Percentiles rank a stretch among this genome's conserved stretches.
These are phyloP conservation scores for Aciculosporium take DNA, from an alignment of 2,329 filamentous ascomycete species.

Conservation along the genomic window DNA sequence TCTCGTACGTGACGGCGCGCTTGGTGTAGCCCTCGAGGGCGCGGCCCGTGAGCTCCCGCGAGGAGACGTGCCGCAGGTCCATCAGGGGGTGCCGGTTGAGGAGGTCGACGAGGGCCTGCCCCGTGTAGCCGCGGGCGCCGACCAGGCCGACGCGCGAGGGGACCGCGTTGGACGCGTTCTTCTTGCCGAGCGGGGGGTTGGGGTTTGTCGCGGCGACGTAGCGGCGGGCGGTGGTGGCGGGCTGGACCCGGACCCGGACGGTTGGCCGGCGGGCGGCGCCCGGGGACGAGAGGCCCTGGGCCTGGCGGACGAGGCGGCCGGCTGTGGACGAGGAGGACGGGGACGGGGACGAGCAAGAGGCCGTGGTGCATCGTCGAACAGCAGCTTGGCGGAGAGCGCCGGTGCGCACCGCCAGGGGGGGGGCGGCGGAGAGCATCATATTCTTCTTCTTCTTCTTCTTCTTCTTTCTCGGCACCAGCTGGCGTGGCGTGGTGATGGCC, in stretches of 20 bases:
- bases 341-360: not conserved
- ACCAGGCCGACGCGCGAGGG: constrained; percentile 76
- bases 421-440: constrained; percentile 5
- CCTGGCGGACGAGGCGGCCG: too few relatives aligned
- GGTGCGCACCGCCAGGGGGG: not conserved
- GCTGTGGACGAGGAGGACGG: not conserved
- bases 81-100: constrained; percentile 80
- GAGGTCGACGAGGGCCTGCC: constrained; percentile 59
- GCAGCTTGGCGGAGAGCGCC: constrained; percentile 1
- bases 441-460: too few relatives aligned
- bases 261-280: not conserved
- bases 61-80: constrained; percentile 83
- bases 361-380: not conserved
- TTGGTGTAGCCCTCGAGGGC: constrained; percentile 83
- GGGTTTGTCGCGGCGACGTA: constrained; percentile 1
- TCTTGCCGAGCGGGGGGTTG: constrained; percentile 64
- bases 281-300: not conserved
- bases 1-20: constrained; percentile 84
- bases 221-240: not conserved
- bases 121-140: constrained; percentile 61
- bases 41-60: constrained; percentile 78
- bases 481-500: not conserved
- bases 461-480: constrained; percentile 5
- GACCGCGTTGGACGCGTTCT: constrained; percentile 69
- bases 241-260: not conserved